Percentiles rank a stretch among this genome's conserved stretches.
These are phyloP conservation scores for Pythium sp. DNA, from an alignment of 352 stramenopile species.

Conservation along the genomic window DNA sequence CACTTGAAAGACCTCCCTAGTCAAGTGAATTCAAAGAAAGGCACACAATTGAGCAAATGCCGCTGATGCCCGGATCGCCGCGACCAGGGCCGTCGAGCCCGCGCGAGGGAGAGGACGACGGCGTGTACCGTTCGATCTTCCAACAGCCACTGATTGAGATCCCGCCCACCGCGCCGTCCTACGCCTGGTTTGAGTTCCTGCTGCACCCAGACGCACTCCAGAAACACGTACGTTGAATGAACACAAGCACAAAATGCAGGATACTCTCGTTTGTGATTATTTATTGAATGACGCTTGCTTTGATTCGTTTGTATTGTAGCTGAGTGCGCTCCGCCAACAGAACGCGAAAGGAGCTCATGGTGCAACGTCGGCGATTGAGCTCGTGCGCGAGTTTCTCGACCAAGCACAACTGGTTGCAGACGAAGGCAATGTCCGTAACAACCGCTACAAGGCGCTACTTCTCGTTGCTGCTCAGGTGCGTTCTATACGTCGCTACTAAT, in stretches of 20 bases:
- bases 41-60: conserved; percentile 24
- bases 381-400: conserved; percentile 82
- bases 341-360: conserved; percentile 39
- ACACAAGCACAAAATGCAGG: background rate
- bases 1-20: background rate
- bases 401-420: conserved; percentile 79
- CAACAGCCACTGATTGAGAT: conserved; percentile 80
- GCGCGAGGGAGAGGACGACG: conserved; percentile 46
- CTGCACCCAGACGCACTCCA: conserved; percentile 73
- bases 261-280: background rate
- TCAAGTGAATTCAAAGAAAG: background rate
- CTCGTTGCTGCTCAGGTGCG: conserved; percentile 61
- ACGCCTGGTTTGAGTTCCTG: conserved; percentile 87
- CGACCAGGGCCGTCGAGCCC: conserved; percentile 28
- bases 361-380: conserved; percentile 69
- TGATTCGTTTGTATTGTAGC: conserved; percentile 20
- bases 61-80: conserved; percentile 63
- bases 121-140: conserved; percentile 83
- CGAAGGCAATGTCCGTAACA: conserved; percentile 72
- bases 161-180: conserved; percentile 56
- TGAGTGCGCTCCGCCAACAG: conserved; percentile 49
- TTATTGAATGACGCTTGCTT: background rate
- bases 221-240: conserved; percentile 47
- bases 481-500: background rate
- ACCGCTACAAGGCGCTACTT: conserved; percentile 66